Conservation (phyloP, 2,329 filamentous ascomycete species). For the Aureobasidium sp. region DNA sequence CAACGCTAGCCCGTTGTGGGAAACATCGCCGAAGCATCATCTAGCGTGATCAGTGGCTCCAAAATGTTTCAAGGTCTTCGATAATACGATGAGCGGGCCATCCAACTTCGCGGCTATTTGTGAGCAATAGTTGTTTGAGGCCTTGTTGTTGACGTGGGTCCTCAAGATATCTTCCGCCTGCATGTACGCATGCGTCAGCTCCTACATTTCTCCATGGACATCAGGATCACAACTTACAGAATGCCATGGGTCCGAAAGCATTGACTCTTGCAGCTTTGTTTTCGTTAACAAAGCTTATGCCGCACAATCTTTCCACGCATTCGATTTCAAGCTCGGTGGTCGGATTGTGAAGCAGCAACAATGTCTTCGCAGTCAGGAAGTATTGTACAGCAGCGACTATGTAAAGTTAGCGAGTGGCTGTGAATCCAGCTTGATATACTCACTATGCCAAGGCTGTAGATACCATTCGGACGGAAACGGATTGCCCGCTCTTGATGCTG, state of each 20-base stretch:
- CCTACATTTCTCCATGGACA: background rate
- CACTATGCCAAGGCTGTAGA: slow-evolving; percentile 51
- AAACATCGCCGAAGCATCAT: background rate
- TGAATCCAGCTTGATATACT: background rate
- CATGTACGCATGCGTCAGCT: background rate
- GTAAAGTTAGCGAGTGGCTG: background rate
- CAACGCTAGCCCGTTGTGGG: background rate
- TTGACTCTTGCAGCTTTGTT: slow-evolving; percentile 16
- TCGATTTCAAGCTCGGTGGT: background rate
- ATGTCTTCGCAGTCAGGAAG: slow-evolving; percentile 1
- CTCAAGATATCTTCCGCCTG: background rate
- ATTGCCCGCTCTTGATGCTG: slow-evolving; percentile 23
- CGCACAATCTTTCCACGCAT: background rate
- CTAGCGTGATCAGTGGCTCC: background rate
- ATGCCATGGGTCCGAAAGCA: slow-evolving; percentile 16
- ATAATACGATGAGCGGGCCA: slow-evolving; percentile 11
- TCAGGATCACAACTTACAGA: slow-evolving; percentile 3
- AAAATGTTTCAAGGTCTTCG: background rate
- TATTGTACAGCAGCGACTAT: slow-evolving; percentile 16
- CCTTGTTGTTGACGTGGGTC: background rate
- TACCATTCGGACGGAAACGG: slow-evolving; percentile 46
- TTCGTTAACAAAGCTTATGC: slow-evolving; percentile 6
- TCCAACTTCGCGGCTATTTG: background rate
- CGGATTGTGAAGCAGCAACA: slow-evolving; percentile 1
- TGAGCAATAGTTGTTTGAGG: background rate